These are phyloP conservation scores for Gautieria morchelliformis DNA, from an alignment of 768 basidiomycete genomes.

Conservation along the genomic window DNA sequence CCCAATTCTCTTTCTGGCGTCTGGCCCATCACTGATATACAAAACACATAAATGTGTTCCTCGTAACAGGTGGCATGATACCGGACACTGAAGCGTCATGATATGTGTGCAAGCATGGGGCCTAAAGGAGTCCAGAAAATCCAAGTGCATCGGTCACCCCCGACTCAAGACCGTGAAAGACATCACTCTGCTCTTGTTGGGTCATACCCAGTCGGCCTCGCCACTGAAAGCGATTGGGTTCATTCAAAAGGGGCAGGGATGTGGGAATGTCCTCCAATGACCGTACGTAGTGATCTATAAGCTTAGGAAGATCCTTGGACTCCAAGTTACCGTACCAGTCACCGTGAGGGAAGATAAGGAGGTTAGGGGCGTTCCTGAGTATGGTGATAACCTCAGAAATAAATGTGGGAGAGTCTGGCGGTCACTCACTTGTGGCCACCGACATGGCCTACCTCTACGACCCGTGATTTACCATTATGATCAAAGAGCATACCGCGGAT, in stretches of 20 bases:
- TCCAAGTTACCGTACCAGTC: conserved; percentile 64
- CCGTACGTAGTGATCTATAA: conserved; percentile 32
- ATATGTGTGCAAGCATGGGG: background rate
- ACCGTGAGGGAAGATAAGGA: conserved; percentile 59
- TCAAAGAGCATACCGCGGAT: conserved; percentile 21
- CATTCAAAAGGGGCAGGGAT: conserved; percentile 31
- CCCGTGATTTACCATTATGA: conserved; percentile 22
- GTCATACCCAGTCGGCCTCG: conserved; percentile 62
- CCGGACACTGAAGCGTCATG: too few species aligned
- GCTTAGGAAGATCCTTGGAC: conserved; percentile 42
- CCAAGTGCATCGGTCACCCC: background rate
- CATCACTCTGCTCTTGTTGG: conserved; percentile 44
- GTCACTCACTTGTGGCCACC: conserved; percentile 71
- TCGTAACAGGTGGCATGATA: too few species aligned
- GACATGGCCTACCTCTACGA: conserved; percentile 68
- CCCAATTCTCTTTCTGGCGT: too few species aligned
- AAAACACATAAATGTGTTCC: too few species aligned
- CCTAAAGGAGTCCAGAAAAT: conserved; percentile 16
- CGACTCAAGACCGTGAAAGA: background rate
- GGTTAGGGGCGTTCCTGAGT: conserved; percentile 56
- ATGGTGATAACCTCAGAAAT: background rate
- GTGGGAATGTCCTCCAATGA: conserved; percentile 8
- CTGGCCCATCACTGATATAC: too few species aligned
- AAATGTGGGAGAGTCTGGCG: background rate
- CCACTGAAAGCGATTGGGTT: conserved; percentile 35